A percentile compares a stretch with the other conserved stretches of the same genome.
Evolutionary conservation across 768 basidiomycete species (phyloP).

Genomic region (Serendipita indica): DNA sequence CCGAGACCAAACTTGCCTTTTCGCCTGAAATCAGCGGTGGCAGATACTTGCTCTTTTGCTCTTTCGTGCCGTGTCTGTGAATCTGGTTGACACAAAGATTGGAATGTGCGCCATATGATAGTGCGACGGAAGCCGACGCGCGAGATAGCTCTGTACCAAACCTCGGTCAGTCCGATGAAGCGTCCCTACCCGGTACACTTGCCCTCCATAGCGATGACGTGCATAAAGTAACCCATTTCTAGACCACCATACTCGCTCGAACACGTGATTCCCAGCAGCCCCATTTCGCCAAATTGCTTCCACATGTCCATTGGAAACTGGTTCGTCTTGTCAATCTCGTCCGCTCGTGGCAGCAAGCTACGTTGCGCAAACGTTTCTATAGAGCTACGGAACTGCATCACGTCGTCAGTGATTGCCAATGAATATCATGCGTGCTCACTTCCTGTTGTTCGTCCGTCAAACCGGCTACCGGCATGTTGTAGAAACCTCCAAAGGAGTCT

Average conservation of each 20-base stretch:
- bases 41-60: constrained; percentile 75
- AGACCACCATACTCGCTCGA: constrained; percentile 70
- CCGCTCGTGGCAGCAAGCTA: constrained; percentile 75
- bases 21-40: constrained; percentile 60
- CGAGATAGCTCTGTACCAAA: constrained; percentile 44
- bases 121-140: constrained; percentile 81
- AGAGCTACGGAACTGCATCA: constrained; percentile 58
- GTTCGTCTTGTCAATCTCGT: constrained; percentile 74
- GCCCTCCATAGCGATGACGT: constrained; percentile 87
- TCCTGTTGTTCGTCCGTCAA: constrained; percentile 68
- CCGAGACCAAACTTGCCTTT: constrained; percentile 18
- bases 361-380: constrained; percentile 65
- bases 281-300: constrained; percentile 85
- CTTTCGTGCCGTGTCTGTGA: constrained; percentile 65
- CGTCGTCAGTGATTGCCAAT: constrained; percentile 3
- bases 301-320: constrained; percentile 72
- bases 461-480: constrained; percentile 59
- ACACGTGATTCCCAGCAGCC: constrained; percentile 77
- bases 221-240: constrained; percentile 69
- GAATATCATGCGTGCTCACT: constrained; percentile 27
- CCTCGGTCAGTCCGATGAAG: not conserved
- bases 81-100: constrained; percentile 74
- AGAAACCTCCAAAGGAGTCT: constrained; percentile 26
- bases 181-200: constrained; percentile 10
- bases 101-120: constrained; percentile 86